Percentiles rank a stretch among this genome's conserved stretches.
These are phyloP conservation scores for Colletotrichum abscissum DNA, from an alignment of 2,329 filamentous ascomycete species.

Conservation along the genomic window DNA sequence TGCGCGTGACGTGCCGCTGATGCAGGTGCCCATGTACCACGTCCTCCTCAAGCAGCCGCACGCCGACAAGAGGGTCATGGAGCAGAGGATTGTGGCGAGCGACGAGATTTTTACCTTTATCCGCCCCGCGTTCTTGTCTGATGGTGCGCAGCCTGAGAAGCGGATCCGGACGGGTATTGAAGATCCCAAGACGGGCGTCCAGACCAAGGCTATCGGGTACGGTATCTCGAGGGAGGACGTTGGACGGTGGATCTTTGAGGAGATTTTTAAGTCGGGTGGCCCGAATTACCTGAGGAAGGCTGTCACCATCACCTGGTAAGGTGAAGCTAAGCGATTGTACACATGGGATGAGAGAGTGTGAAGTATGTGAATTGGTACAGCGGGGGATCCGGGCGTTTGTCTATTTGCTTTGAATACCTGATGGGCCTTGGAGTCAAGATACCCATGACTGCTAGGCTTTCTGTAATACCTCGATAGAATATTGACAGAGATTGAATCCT, in stretches of 20 bases:
- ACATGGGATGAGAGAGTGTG: not conserved
- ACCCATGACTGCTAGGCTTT: not conserved
- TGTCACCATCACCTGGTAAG: constrained; percentile 49
- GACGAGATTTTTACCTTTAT: constrained; percentile 51
- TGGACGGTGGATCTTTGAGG: constrained; percentile 58
- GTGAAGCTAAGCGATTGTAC: not conserved
- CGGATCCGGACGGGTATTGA: constrained; percentile 53
- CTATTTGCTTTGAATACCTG: not conserved
- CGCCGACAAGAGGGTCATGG: constrained; percentile 61
- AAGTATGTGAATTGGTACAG: too few relatives aligned
- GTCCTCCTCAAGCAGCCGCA: constrained; percentile 54
- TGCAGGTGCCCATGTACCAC: constrained; percentile 56
- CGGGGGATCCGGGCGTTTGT: not conserved
- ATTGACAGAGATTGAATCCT: not conserved
- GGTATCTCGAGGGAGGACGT: constrained; percentile 59
- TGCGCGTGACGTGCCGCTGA: constrained; percentile 55
- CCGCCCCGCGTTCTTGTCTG: constrained; percentile 49
- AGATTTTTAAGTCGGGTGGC: constrained; percentile 43
- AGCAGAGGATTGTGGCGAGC: constrained; percentile 44
- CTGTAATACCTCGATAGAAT: not conserved
- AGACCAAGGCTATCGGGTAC: constrained; percentile 56
- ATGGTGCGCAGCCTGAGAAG: constrained; percentile 40
- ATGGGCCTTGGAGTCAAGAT: not conserved
- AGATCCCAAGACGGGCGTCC: constrained; percentile 45
- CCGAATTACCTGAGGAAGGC: constrained; percentile 48